Conservation (phyloP, 495 filamentous ascomycete species). For the Friedmanniomyces endolithicus region DNA sequence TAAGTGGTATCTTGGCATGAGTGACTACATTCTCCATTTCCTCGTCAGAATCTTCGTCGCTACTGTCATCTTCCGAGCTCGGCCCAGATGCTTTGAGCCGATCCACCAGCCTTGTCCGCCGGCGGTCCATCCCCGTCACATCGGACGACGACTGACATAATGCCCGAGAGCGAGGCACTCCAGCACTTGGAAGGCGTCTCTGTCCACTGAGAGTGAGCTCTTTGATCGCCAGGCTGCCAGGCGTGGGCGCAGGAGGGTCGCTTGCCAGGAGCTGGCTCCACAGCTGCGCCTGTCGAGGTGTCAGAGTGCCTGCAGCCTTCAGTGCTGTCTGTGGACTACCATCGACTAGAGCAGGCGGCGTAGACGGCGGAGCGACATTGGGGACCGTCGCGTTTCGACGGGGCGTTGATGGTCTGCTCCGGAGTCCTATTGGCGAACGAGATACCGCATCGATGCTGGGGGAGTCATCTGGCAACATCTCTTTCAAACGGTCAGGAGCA, state of each 20-base stretch:
- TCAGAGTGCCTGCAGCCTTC: slow-evolving; percentile 14
- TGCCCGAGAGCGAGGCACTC: not conserved
- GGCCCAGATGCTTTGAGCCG: slow-evolving; percentile 20
- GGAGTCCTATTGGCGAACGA: slow-evolving; percentile 14
- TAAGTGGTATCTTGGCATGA: not conserved
- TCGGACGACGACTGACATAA: slow-evolving; percentile 24
- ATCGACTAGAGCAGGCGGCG: not conserved
- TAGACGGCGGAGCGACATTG: slow-evolving; percentile 6
- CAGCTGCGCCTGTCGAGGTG: slow-evolving; percentile 24
- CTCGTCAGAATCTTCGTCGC: not conserved
- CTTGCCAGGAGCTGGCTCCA: slow-evolving; percentile 25
- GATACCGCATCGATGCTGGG: slow-evolving; percentile 7
- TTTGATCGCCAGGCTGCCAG: slow-evolving; percentile 21
- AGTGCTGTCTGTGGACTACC: not conserved
- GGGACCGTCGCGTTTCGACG: slow-evolving; percentile 17
- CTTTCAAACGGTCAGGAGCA: slow-evolving; percentile 23
- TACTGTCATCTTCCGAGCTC: slow-evolving; percentile 4
- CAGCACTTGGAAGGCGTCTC: not conserved
- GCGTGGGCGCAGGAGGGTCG: slow-evolving; percentile 14
- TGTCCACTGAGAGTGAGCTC: slow-evolving; percentile 21
- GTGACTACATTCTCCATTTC: not conserved
- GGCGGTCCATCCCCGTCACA: slow-evolving; percentile 16
- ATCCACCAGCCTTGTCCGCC: slow-evolving; percentile 24
- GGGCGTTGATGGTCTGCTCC: slow-evolving; percentile 10
- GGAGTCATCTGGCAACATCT: slow-evolving; percentile 21